Base-by-base conservation (phyloP, 1,284 basidiomycete genomes). In the Pseudozyma sp. region DNA sequence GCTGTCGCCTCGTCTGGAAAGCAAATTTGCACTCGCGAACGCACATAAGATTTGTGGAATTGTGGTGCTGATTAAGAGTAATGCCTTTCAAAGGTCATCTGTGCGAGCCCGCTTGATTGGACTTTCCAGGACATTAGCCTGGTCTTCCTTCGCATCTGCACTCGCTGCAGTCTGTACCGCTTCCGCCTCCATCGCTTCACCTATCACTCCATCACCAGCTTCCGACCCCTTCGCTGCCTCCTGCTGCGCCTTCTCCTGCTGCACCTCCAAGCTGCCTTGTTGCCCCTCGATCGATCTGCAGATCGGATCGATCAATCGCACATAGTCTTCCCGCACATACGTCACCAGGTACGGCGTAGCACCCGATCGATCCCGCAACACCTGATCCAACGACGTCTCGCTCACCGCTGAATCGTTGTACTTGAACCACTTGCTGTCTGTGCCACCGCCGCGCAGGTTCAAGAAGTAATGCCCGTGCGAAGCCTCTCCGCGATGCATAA, bases 401-500 rank as follows among this genome's bases (percentile, higher is more conserved):
- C 63, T 53, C 7, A 83, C 79, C 6, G 57, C 68, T 11, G 60
- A 63, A 40, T 84, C 82, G 52, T 84, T 84, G 68, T 78, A 79
- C 58, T 77, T 78, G 69, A 77, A 75, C 82, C 82, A 84, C 34
- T 51, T 65, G 34, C 49, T 45, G 16, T 52, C 48, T n/a, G 37
- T 29, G 3, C 58, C 40, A 1, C 49, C 57, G 1, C 67, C 65
- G 29, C 81, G 68, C 62, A 81, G 70, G 51, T 82, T 75, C 11
- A 84, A 34, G 54, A 81, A 84, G 64, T 83, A 83, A 61, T 84
- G 82, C 9, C 82, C 82, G 56, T 83, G 81, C 16, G 75, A 74
- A 16, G 82, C 82, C 42, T 84, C 81, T 33, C 82, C 81, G 14
- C 96, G 91, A 85, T 99, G 96, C 78, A 98, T 93, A 86, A 98